phyloP scores from a whole-genome alignment of 1,139 yeast species.

The Suhomyces choctaworum region DNA sequence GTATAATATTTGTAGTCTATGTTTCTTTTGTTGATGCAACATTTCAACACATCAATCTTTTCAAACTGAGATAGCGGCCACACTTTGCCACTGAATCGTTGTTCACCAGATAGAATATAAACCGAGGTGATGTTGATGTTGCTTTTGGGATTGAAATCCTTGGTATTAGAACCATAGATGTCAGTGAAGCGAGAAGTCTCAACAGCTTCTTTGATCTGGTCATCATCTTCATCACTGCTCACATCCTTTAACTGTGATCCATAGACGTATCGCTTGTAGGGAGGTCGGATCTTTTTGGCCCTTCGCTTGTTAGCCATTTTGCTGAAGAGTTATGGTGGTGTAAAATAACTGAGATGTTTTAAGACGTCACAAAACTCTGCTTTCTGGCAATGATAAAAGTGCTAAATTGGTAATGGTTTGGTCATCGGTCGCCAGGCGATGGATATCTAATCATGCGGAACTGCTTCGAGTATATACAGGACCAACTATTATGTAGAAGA shows the following conservation, averaged over 20 bases:
- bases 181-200: slow-evolving; percentile 1
- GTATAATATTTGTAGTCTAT: slow-evolving; percentile 18
- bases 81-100: slow-evolving; percentile 25
- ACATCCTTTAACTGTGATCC: slow-evolving; percentile 46
- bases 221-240: slow-evolving; percentile 37
- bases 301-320: slow-evolving; percentile 83
- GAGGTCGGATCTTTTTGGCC: slow-evolving; percentile 76
- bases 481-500: no score
- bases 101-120: slow-evolving; percentile 36
- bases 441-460: not conserved
- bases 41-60: slow-evolving; percentile 45
- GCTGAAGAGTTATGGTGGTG: no score
- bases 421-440: not conserved
- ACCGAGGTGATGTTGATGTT: slow-evolving; percentile 35
- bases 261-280: slow-evolving; percentile 76
- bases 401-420: no score
- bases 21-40: slow-evolving; percentile 28
- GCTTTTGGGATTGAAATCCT: slow-evolving; percentile 29
- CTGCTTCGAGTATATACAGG: no score
- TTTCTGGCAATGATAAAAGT: no score
- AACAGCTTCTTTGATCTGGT: slow-evolving; percentile 21
- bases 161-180: slow-evolving; percentile 22
- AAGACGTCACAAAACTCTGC: no score
- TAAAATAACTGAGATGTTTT: no score
- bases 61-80: slow-evolving; percentile 50